Conservation (phyloP, 2,329 filamentous ascomycete species). For the Fusarium decemcellulare region DNA sequence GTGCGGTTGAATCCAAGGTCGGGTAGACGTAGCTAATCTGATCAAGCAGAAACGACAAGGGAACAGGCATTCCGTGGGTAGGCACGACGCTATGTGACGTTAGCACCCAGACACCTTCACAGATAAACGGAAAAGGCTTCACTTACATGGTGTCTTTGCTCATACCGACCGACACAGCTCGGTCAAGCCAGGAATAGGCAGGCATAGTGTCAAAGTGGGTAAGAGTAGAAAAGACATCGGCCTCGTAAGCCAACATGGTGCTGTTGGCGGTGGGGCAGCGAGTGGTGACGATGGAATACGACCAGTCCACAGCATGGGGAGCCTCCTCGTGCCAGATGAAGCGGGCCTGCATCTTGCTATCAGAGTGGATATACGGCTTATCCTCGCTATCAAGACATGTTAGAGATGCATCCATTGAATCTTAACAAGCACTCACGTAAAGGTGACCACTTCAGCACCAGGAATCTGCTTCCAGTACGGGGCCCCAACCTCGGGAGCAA, state of each 20-base stretch:
- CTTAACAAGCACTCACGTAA: not conserved
- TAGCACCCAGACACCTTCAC: not conserved
- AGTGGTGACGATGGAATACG: not conserved
- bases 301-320: not conserved
- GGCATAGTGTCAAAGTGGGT: not conserved
- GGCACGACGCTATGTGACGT: not conserved
- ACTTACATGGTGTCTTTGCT: not conserved
- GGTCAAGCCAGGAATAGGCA: not conserved
- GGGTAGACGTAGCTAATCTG: slow-evolving; percentile 4
- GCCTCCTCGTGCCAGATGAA: slow-evolving; percentile 2
- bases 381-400: not conserved
- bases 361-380: slow-evolving; percentile 1
- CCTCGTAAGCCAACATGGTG: slow-evolving; percentile 4
- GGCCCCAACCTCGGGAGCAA: not conserved
- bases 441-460: not conserved
- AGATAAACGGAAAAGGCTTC: not conserved
- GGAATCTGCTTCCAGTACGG: slow-evolving; percentile 1
- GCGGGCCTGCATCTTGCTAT: not conserved
- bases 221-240: not conserved
- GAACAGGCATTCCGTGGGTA: slow-evolving; percentile 2
- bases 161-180: not conserved
- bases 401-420: not conserved
- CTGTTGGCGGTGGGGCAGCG: not conserved
- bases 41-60: not conserved
- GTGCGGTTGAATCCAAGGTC: not conserved